Conservation (phyloP, 192 early-diverging fungal genomes). For the Coemansia sp. region DNA sequence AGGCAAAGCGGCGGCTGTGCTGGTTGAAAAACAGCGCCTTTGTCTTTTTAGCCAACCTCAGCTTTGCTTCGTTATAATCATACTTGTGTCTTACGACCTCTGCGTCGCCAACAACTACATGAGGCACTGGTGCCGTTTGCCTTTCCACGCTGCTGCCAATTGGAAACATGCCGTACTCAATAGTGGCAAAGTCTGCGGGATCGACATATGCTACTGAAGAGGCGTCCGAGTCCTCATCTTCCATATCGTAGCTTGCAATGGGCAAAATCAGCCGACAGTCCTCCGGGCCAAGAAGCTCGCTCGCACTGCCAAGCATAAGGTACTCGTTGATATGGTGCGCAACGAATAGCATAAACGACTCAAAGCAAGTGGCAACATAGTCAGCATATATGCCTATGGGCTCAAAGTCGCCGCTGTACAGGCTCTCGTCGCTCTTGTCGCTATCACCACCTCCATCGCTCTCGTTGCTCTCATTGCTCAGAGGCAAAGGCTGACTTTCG, state of each 20-base stretch:
- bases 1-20: constrained; percentile 12
- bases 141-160: neutral
- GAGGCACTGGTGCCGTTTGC: neutral
- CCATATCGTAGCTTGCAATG: neutral
- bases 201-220: neutral
- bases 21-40: constrained; percentile 2
- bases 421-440: too few species aligned
- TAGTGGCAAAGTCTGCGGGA: neutral
- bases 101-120: neutral
- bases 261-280: neutral
- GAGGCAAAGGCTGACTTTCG: neutral
- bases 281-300: neutral
- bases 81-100: neutral
- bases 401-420: too few species aligned
- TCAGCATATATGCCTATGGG: too few species aligned
- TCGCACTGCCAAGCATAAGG: neutral
- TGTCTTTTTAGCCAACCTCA: neutral
- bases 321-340: neutral
- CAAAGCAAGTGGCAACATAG: neutral
- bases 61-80: neutral
- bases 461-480: neutral
- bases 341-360: neutral
- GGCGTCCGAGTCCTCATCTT: neutral
- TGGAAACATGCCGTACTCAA: neutral
- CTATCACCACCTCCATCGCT: too few species aligned